Percentiles rank a stretch among this genome's conserved stretches.
These are phyloP conservation scores for Alternaria sp. DNA, from an alignment of 2,329 filamentous ascomycete species.

Conservation along the genomic window DNA sequence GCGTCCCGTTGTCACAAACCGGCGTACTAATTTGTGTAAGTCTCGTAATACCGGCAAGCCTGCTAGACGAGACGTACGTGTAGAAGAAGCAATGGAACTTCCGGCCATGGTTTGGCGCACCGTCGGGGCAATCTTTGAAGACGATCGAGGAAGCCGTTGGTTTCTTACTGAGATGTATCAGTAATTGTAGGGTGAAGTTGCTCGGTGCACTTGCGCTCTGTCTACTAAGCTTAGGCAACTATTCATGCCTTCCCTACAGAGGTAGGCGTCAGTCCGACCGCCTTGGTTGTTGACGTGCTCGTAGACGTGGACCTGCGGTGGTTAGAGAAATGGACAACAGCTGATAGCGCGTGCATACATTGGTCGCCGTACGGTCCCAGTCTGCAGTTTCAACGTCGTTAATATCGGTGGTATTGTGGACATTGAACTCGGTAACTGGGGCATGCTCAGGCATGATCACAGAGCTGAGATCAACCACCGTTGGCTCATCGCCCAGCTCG, in stretches of 20 bases:
- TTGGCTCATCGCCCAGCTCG: constrained; percentile 2
- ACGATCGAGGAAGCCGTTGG: not conserved
- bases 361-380: not conserved
- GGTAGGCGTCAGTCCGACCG: not conserved
- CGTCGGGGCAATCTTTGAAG: not conserved
- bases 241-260: not conserved
- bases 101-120: not conserved
- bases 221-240: not conserved
- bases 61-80: not conserved
- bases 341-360: not conserved
- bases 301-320: not conserved
- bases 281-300: not conserved
- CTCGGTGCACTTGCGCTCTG: not conserved
- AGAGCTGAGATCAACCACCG: constrained; percentile 4
- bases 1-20: not conserved
- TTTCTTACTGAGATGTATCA: not conserved
- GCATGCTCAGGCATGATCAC: constrained; percentile 6
- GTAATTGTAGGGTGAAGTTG: not conserved
- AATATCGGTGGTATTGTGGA: not conserved
- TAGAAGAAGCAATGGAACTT: constrained; percentile 2
- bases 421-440: not conserved
- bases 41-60: not conserved
- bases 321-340: not conserved
- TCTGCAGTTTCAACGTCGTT: not conserved
- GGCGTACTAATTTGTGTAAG: not conserved